Conservation (phyloP, 1,139 yeast species). For the Blastobotrys proliferans region DNA sequence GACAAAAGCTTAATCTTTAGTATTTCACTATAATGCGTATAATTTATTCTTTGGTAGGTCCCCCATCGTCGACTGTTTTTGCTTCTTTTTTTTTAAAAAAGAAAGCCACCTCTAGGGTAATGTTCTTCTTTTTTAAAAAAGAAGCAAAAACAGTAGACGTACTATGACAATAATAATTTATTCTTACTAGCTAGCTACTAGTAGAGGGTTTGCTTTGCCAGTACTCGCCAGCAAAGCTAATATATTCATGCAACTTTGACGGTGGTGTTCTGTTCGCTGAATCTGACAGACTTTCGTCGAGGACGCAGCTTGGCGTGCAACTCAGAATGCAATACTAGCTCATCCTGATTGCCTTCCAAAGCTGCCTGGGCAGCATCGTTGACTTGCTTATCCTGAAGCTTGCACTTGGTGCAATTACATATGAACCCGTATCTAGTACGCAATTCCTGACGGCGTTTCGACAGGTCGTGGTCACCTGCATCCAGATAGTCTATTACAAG, state of each 20-base stretch:
- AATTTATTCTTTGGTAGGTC: neutral
- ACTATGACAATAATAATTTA: no score
- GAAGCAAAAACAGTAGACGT: neutral
- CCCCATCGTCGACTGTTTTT: neutral
- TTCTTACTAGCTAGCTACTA: no score
- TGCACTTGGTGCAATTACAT: constrained; percentile 68
- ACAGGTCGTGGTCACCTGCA: constrained; percentile 45
- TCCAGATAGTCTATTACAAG: constrained; percentile 67
- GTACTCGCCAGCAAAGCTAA: neutral
- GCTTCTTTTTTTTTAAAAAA: neutral
- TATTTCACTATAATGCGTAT: neutral
- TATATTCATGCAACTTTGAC: constrained; percentile 13
- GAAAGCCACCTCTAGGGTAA: neutral
- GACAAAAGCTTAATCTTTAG: constrained; percentile 37
- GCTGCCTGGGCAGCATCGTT: constrained; percentile 19
- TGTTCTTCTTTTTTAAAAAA: neutral
- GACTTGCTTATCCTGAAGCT: constrained; percentile 44
- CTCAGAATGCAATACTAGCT: constrained; percentile 4
- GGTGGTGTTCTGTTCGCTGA: constrained; percentile 61
- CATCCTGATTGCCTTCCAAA: constrained; percentile 7
- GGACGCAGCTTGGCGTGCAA: constrained; percentile 7
- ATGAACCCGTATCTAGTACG: constrained; percentile 80
- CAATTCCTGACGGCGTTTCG: constrained; percentile 61
- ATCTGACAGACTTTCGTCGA: constrained; percentile 67
- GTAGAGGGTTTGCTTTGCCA: no score